Evolutionary conservation across 345 rosid genomes (phyloP).

Genomic region (Schrenkiella parvula): DNA sequence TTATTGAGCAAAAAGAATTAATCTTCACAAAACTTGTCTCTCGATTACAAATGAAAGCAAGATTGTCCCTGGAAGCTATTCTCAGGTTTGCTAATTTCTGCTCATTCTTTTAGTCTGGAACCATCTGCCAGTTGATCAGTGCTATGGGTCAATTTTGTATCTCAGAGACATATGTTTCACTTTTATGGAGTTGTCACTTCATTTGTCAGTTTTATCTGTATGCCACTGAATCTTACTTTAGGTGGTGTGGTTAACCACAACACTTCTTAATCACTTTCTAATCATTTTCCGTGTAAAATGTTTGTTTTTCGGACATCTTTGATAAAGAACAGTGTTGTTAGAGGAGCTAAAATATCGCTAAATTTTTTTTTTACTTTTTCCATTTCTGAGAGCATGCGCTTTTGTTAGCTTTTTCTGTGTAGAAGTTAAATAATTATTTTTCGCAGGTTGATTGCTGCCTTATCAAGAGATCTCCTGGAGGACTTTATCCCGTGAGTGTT

Average conservation of each 20-base stretch:
- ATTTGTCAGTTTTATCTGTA: slow-evolving; percentile 16
- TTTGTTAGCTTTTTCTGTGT: neutral
- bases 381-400: neutral
- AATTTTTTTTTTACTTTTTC: neutral
- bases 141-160: neutral
- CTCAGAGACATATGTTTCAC: neutral
- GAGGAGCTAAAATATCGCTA: slow-evolving; percentile 2
- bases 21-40: slow-evolving; percentile 62
- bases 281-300: neutral
- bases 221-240: slow-evolving; percentile 3
- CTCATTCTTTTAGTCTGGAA: slow-evolving; percentile 5
- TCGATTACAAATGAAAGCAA: slow-evolving; percentile 76
- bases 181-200: neutral
- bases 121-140: slow-evolving; percentile 1
- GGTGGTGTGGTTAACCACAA: neutral
- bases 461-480: slow-evolving; percentile 78
- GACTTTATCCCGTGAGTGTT: slow-evolving; percentile 72
- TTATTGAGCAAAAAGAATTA: slow-evolving; percentile 60
- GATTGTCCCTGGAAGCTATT: slow-evolving; percentile 85
- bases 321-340: neutral
- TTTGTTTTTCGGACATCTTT: neutral
- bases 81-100: slow-evolving; percentile 48
- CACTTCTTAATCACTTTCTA: neutral
- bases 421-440: neutral
- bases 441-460: slow-evolving; percentile 76